phyloP scores from a whole-genome alignment of 106 monocot genomes.

The Alisma plantagoaquatica region DNA sequence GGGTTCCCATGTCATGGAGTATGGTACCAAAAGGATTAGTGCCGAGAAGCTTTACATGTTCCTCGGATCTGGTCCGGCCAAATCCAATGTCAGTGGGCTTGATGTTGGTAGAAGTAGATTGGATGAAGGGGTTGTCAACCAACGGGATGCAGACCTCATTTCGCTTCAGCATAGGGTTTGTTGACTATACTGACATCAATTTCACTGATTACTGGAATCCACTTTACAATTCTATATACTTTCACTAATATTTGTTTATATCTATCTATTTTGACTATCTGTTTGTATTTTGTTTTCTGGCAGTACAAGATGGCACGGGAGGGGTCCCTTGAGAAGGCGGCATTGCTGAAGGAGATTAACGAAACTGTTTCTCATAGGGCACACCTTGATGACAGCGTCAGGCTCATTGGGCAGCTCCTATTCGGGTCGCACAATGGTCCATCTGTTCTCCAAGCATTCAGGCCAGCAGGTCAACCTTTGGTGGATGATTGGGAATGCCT shows the following conservation, averaged over 20 bases:
- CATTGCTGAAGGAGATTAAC: slow-evolving; percentile 45
- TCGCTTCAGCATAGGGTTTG: slow-evolving; percentile 75
- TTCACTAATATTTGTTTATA: not conserved
- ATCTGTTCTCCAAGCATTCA: slow-evolving; percentile 25
- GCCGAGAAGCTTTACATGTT: slow-evolving; percentile 10
- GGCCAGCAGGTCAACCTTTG: slow-evolving; percentile 27
- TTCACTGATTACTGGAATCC: not conserved
- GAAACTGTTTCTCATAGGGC: slow-evolving; percentile 38
- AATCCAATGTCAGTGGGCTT: slow-evolving; percentile 13
- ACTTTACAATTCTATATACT: not conserved
- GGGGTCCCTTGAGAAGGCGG: slow-evolving; percentile 25
- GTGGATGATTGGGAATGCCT: slow-evolving; percentile 84
- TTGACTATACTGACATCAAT: not conserved
- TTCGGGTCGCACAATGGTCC: slow-evolving; percentile 39
- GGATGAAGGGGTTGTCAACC: slow-evolving; percentile 27
- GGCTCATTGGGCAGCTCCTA: slow-evolving; percentile 39
- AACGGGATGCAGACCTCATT: slow-evolving; percentile 80
- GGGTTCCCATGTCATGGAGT: slow-evolving; percentile 28
- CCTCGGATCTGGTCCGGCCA: slow-evolving; percentile 13
- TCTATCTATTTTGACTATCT: too few relatives aligned
- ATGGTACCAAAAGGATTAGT: slow-evolving; percentile 9
- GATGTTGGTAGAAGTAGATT: slow-evolving; percentile 6
- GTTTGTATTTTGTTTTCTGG: too few relatives aligned
- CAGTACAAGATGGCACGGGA: slow-evolving; percentile 45
- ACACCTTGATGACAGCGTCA: slow-evolving; percentile 55